Conservation (phyloP, 495 filamentous ascomycete genomes). For the Immersiella caudata region DNA sequence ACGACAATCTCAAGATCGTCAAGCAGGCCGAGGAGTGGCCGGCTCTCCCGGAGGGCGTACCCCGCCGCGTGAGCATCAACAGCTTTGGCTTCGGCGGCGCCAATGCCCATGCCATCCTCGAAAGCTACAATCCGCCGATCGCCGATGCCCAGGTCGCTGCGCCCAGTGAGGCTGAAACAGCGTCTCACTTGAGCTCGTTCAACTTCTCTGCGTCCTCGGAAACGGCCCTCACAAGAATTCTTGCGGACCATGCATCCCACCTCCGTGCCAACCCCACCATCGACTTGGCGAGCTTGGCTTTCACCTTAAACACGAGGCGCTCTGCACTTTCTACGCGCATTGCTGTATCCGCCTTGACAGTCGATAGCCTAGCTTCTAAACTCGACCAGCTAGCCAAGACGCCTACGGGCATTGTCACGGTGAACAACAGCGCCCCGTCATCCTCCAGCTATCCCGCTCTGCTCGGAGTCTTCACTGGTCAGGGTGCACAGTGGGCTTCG, state of each 20-base stretch:
- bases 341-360: slow-evolving; percentile 37
- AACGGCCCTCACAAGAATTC: slow-evolving; percentile 35
- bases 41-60: neutral
- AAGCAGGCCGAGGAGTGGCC: slow-evolving; percentile 20
- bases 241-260: slow-evolving; percentile 42
- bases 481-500: slow-evolving; percentile 29
- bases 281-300: slow-evolving; percentile 38
- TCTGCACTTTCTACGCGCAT: slow-evolving; percentile 39
- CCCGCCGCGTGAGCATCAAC: slow-evolving; percentile 21
- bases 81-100: slow-evolving; percentile 22
- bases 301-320: slow-evolving; percentile 39
- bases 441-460: slow-evolving; percentile 4
- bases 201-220: slow-evolving; percentile 48
- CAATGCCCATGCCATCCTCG: slow-evolving; percentile 21
- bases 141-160: neutral
- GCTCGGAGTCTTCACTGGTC: slow-evolving; percentile 29
- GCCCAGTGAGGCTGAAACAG: neutral
- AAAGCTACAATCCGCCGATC: slow-evolving; percentile 39
- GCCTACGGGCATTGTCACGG: slow-evolving; percentile 6
- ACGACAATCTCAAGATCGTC: slow-evolving; percentile 29
- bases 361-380: neutral
- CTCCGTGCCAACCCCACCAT: slow-evolving; percentile 43
- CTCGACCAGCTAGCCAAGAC: slow-evolving; percentile 16
- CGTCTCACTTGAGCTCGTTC: slow-evolving; percentile 36
- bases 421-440: neutral